Conservation (phyloP, 805 yeast genomes). For the Metschnikowia peoriensis region DNA sequence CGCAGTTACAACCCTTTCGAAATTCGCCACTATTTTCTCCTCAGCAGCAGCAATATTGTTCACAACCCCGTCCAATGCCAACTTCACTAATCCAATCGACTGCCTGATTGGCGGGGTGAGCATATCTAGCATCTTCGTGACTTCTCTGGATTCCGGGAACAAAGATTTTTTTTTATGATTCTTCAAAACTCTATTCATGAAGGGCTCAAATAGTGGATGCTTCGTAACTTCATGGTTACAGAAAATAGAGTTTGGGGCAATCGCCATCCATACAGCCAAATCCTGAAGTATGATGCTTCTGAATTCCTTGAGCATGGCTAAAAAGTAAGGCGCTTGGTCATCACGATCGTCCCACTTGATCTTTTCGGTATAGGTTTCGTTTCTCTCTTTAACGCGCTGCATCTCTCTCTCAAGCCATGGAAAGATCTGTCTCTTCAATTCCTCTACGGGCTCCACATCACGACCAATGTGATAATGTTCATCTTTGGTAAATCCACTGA, state of each 20-base stretch:
- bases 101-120: no score
- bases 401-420: slow-evolving; percentile 5
- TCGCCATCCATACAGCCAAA: slow-evolving; percentile 5
- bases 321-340: background rate
- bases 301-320: slow-evolving; percentile 5
- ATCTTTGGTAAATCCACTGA: background rate
- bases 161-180: no score
- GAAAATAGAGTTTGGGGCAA: background rate
- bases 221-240: background rate
- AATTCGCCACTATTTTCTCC: no score
- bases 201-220: background rate
- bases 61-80: no score
- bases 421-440: background rate
- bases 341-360: background rate
- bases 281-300: slow-evolving; percentile 7
- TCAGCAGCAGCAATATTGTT: no score
- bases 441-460: background rate
- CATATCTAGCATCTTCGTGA: no score
- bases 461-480: slow-evolving; percentile 4
- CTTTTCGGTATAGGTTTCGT: background rate
- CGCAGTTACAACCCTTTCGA: no score
- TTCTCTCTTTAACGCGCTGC: background rate
- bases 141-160: no score
- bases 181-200: no score
- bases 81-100: no score